Evolutionary conservation across 495 filamentous ascomycete genomes (phyloP), one percentile per base, ranked within the genome.

Genomic region (Glutinoglossum americanum): DNA sequence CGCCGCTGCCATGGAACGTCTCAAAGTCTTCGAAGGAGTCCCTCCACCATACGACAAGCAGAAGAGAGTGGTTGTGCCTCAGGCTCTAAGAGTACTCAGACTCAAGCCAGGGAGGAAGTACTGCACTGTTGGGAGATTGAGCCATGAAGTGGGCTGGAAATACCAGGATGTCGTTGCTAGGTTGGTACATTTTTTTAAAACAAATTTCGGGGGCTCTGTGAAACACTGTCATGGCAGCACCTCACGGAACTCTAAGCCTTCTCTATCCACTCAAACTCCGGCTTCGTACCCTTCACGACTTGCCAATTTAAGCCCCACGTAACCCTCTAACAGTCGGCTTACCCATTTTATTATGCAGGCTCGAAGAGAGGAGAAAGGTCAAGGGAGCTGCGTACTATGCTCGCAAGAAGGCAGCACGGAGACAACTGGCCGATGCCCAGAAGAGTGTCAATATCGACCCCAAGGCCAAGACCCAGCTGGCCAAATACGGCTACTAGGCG

Each of bases 1-100:
- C 71, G 84, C 90, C 68, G 89, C 89, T 62, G 92, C 92, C 61
- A 73, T 98, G 72, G 88, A 96, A 79, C 83, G 92, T 72, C 85
- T 98, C 59, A 97, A 97, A 86, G 87, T 93, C 70, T 98, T 96
- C 76, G 92, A 98, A 86, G 92, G 92, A 79, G 81, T 97, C 65
- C 92, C 92, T 66, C 89, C 92, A 71, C 90, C 92, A 65, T 98
- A 98, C 69, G 92, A 98, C 79, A 92, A 92, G 77, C 89, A 93
- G 82, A 97, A 98, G 86, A 83, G 94, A 71, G 82, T 97, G 73
- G 92, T 98, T 61, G 92, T 98, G 68, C 92, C 92, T 68, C 92
- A 97, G 81, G 92, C 92, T 64, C 81, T 98, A 63, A 82, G 92
- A 68, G 81, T 97, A 60, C 78, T 98, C 70, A 77, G 92, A 67